Evolutionary conservation across 148 eudicot genomes (phyloP), one percentile per base, ranked within the genome.

Genomic region (Camellia granthamiana): DNA sequence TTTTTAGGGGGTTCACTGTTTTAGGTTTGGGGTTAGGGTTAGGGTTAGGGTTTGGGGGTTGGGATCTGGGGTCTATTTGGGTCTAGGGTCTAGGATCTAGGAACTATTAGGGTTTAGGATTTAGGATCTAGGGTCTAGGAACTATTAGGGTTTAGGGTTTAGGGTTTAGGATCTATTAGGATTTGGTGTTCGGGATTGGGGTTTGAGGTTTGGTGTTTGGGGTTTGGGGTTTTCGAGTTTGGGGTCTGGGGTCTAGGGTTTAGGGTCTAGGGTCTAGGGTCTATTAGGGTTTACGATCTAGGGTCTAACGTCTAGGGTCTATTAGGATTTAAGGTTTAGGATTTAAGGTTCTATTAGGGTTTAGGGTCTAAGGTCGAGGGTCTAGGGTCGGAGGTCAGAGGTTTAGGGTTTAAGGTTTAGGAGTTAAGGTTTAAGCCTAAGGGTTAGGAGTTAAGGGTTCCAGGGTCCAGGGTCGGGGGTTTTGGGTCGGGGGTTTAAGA

Each of bases 101-200:
- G 30, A 23, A 23, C 30, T 23, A 23, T 74, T 55, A 74, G 58
- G 77, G 77, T 52, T 74, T 55, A 74, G 77, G 58, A 63, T 74
- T 74, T 54, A 19, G 59, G 59, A 62, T 47, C 54, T 54, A 46
- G 59, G 77, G 59, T 74, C 30, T 23, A 23, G 30, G 30, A 23
- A 23, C 30, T 23, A 23, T 74, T 54, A 47, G 77, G 59, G 58
- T 51, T n/a, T n/a, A n/a, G n/a, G n/a, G n/a, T n/a, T 74, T 55
- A 74, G 58, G 77, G 77, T 52, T 74, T 55, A 74, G 77, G 58
- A 63, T 74, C 54, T 55, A 74, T 62, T 30, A 30, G 38, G 38
- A 30, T 30, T 30, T 30, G 38, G 38, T 30, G 38, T 30, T 30
- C 1, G 38, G 77, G 77, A 52, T 74, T 55, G n/a, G 60, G 77